Base-by-base conservation (phyloP, 331 rosid genomes). In the Pyrus hybrid region DNA sequence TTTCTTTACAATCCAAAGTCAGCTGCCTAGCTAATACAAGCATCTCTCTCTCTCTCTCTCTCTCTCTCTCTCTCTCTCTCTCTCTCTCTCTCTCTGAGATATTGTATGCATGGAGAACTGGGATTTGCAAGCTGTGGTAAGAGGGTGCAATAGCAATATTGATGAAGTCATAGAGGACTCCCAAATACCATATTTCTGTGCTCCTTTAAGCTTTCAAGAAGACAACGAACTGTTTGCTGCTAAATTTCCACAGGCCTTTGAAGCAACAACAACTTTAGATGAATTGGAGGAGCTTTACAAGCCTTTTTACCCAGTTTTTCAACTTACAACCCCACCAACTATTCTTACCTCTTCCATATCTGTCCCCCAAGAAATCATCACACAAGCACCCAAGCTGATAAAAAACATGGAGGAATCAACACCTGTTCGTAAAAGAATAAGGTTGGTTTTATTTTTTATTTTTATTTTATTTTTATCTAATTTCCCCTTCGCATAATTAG, bases 111-210 rank as follows among this genome's bases (percentile, higher is more conserved):
- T 84, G 80, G 91, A 88, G 76, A 89, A 84, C 41, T 93, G 98
- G 97, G 98, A 85, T 80, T 87, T 93, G 91, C 91, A 89, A 47
- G 91, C 97, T 33, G 81, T 93, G 67, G 93, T 91, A 25, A 84
- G 87, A 81, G 97, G 98, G n/a, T 70, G 67, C 83, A 68, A 3
- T 51, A 63, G 16, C 17, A 68, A 16, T 37, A 30, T 37, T 35
- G 72, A 56, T 65, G 83, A 77, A 77, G 79, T 54, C 61, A 72
- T 81, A 33, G 83, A 71, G 35, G 14, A 72, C 20, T 72, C 74
- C n/a, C 64, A 75, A 12, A 22, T n/a, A 12, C 25, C 68, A 10
- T 45, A 45, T 82, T n/a, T 67, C 23, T 82, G 74, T 68, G 71
- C 80, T 71, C 73, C 77, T 25, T 70, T 77, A 33, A 76, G 70